Percentiles rank a stretch among this genome's conserved stretches.
Evolutionary conservation across 2,329 filamentous ascomycete genomes (phyloP).

Genomic region (Ilyonectria robusta): DNA sequence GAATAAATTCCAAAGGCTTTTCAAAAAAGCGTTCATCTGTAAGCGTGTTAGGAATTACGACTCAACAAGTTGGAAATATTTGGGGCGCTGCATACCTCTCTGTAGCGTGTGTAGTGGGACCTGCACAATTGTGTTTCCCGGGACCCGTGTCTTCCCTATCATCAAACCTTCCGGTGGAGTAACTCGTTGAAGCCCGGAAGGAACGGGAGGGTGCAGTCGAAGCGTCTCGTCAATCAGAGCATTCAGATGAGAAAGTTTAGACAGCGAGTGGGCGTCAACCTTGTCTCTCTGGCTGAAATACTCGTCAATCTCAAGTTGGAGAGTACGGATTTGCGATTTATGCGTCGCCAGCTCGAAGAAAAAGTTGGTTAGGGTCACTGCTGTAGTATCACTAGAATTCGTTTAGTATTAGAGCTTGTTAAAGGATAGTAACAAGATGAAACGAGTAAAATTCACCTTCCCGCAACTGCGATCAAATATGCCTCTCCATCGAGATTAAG

Average conservation of each 20-base stretch:
- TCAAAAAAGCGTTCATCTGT: slow-evolving; percentile 31
- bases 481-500: slow-evolving; percentile 29
- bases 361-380: slow-evolving; percentile 49
- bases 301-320: slow-evolving; percentile 15
- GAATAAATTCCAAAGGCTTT: slow-evolving; percentile 45
- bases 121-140: slow-evolving; percentile 53
- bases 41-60: slow-evolving; percentile 9
- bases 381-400: slow-evolving; percentile 52
- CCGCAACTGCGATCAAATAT: slow-evolving; percentile 23
- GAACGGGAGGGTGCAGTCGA: slow-evolving; percentile 4
- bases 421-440: not conserved
- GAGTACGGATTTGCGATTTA: slow-evolving; percentile 29
- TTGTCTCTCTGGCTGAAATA: slow-evolving; percentile 49
- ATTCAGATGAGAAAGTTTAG: slow-evolving; percentile 43
- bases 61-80: not conserved
- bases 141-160: slow-evolving; percentile 52
- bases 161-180: slow-evolving; percentile 54
- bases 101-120: slow-evolving; percentile 35
- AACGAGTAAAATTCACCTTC: slow-evolving; percentile 25
- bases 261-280: slow-evolving; percentile 28
- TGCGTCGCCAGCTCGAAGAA: slow-evolving; percentile 50
- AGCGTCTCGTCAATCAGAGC: slow-evolving; percentile 35
- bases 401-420: not conserved
- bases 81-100: not conserved
- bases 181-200: slow-evolving; percentile 48